Conservation (phyloP, 768 basidiomycete genomes). For the Amanita phalloides region DNA sequence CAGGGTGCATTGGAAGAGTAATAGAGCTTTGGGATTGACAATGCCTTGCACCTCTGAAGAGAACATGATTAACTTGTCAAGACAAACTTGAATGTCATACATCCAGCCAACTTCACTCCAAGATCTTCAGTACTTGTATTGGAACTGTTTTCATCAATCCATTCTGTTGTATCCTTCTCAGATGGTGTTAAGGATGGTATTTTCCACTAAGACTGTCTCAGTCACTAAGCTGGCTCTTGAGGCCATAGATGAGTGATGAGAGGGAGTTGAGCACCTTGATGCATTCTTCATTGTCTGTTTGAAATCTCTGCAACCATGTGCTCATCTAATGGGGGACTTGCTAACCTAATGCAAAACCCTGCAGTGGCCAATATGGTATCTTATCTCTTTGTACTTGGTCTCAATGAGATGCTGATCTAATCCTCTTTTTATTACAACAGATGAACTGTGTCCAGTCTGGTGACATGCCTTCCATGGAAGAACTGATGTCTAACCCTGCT, state of each 20-base stretch:
- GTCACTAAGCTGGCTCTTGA: slow-evolving; percentile 83
- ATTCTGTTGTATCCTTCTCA: slow-evolving; percentile 88
- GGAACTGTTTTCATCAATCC: no score
- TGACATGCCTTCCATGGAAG: slow-evolving; percentile 75
- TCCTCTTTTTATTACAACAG: slow-evolving; percentile 23
- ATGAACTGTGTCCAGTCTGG: slow-evolving; percentile 72
- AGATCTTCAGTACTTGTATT: no score
- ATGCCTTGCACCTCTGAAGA: slow-evolving; percentile 52
- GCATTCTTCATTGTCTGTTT: slow-evolving; percentile 69
- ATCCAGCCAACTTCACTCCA: slow-evolving; percentile 74
- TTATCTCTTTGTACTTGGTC: neutral
- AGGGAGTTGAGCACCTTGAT: slow-evolving; percentile 77
- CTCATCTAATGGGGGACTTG: slow-evolving; percentile 69
- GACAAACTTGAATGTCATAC: slow-evolving; percentile 9
- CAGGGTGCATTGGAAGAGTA: slow-evolving; percentile 23
- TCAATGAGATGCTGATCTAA: slow-evolving; percentile 1
- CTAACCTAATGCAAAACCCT: slow-evolving; percentile 72
- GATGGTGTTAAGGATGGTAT: slow-evolving; percentile 61
- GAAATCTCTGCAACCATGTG: slow-evolving; percentile 88
- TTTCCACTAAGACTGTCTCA: slow-evolving; percentile 88
- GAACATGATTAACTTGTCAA: neutral
- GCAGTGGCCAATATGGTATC: slow-evolving; percentile 68
- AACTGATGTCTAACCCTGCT: slow-evolving; percentile 70
- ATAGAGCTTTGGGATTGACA: slow-evolving; percentile 81
- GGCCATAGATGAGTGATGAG: slow-evolving; percentile 73